A percentile compares a stretch with the other conserved stretches of the same genome.
Evolutionary conservation across 768 basidiomycete genomes (phyloP).

Genomic region (Holtermannia corniformis): DNA sequence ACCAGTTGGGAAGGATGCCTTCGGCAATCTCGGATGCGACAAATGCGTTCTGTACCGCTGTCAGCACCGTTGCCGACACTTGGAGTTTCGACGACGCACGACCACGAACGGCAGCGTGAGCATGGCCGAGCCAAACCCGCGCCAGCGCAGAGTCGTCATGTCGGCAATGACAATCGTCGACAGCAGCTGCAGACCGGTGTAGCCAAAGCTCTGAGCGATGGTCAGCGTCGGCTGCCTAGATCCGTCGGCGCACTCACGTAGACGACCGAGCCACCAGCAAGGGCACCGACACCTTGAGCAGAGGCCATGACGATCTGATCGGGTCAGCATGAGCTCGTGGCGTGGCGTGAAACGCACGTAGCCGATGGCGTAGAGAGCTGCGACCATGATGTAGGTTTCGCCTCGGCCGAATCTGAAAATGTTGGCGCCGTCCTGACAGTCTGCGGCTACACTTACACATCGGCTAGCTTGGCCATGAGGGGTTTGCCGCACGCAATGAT

Average conservation of each 20-base stretch:
- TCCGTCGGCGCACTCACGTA: conserved; percentile 46
- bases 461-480: conserved; percentile 62
- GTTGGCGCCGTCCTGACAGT: neutral
- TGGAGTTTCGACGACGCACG: too few relatives aligned
- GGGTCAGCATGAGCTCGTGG: conserved; percentile 47
- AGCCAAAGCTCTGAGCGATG: conserved; percentile 23
- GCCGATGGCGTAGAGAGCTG: conserved; percentile 55
- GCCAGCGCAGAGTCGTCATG: conserved; percentile 43
- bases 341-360: conserved; percentile 32
- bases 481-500: conserved; percentile 54
- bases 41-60: too few relatives aligned
- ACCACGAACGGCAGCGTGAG: neutral
- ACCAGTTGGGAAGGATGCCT: conserved; percentile 33
- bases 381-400: conserved; percentile 52
- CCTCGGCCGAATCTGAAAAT: conserved; percentile 50
- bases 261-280: conserved; percentile 31
- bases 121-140: conserved; percentile 25
- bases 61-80: too few relatives aligned
- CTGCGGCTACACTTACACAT: conserved; percentile 44
- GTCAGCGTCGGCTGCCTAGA: neutral
- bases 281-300: conserved; percentile 28
- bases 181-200: conserved; percentile 42
- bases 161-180: conserved; percentile 44
- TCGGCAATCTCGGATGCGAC: conserved; percentile 42
- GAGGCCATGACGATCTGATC: conserved; percentile 33